Evolutionary conservation across 345 rosid genomes (phyloP).

Genomic region (Eucalyptus leucophloia): DNA sequence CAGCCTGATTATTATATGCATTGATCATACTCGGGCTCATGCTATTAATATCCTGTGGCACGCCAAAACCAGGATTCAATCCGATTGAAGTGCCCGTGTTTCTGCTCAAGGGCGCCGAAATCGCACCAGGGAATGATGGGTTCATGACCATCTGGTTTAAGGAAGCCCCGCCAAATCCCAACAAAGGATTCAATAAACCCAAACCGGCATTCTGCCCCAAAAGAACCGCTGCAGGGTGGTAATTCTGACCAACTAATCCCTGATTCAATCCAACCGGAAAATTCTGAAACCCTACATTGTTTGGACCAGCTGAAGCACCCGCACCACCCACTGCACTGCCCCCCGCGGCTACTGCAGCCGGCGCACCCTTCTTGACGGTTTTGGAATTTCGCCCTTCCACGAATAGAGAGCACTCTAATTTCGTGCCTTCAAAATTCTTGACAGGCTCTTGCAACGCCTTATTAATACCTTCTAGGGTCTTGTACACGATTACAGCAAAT

Average conservation of each 20-base stretch:
- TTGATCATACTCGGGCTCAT: constrained; percentile 3
- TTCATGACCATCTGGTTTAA: background rate
- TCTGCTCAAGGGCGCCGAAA: background rate
- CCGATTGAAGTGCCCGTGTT: background rate
- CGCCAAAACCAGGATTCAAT: background rate
- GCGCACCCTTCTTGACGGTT: constrained; percentile 18
- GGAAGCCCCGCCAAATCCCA: background rate
- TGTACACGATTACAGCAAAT: constrained; percentile 57
- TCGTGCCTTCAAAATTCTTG: constrained; percentile 56
- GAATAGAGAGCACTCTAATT: constrained; percentile 52
- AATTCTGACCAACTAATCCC: background rate
- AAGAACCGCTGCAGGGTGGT: background rate
- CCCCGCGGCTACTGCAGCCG: background rate
- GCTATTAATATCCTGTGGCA: background rate
- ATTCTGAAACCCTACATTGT: background rate
- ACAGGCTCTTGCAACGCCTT: constrained; percentile 66
- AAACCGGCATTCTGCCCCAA: background rate
- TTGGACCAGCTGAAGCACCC: background rate
- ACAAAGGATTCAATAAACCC: background rate
- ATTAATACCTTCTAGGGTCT: constrained; percentile 41
- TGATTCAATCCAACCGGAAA: background rate
- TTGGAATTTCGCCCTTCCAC: constrained; percentile 39
- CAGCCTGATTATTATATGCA: constrained; percentile 6
- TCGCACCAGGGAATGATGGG: background rate
- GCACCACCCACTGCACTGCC: background rate